Percentiles rank a stretch among this genome's conserved stretches.
phyloP scores from a whole-genome alignment of 768 basidiomycete species.

The Leccinum rimulosum region DNA sequence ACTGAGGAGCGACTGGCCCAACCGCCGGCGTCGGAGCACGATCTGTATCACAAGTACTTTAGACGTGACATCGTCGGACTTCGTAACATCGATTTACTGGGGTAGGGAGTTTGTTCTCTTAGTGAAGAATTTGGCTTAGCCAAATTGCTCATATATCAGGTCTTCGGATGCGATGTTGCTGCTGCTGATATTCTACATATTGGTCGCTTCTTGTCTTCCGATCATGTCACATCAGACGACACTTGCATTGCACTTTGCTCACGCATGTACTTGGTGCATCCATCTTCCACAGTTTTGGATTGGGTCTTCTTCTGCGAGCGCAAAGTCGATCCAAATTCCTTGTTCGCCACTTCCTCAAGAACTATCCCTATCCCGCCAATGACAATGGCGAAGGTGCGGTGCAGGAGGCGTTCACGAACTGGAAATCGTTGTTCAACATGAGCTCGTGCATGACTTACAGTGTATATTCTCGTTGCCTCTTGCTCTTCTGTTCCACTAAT shows the following conservation, averaged over 20 bases:
- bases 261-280: slow-evolving; percentile 82
- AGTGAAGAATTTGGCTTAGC: slow-evolving; percentile 14
- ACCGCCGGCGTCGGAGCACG: slow-evolving; percentile 46
- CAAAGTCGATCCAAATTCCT: no score
- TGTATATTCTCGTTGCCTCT: no score
- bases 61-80: slow-evolving; percentile 81
- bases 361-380: no score
- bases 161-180: slow-evolving; percentile 82
- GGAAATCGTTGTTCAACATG: no score
- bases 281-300: no score
- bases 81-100: slow-evolving; percentile 77
- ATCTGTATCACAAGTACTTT: slow-evolving; percentile 93
- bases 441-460: no score
- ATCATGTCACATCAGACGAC: slow-evolving; percentile 45
- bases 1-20: not conserved
- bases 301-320: no score
- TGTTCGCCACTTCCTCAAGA: no score
- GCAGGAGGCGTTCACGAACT: no score
- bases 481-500: no score
- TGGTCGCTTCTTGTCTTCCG: slow-evolving; percentile 59
- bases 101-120: slow-evolving; percentile 47
- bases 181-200: slow-evolving; percentile 68
- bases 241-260: slow-evolving; percentile 71
- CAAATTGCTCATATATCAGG: slow-evolving; percentile 41
- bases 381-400: no score